Base-by-base conservation (phyloP, 2,329 filamentous ascomycete species). In the Cladophialophora immunda region DNA sequence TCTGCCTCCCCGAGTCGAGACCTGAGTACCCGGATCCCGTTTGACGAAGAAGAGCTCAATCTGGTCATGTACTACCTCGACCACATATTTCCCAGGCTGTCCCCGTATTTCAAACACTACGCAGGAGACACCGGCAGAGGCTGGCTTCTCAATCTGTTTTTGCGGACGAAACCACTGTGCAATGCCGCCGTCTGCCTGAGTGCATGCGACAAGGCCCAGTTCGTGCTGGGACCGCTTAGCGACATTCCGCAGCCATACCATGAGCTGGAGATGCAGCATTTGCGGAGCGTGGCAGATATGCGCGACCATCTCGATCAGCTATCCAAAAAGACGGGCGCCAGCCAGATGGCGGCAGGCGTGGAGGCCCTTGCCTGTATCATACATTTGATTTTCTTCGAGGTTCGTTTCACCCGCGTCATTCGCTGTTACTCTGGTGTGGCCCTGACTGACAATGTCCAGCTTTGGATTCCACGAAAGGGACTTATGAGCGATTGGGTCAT, bases 341-440 rank as follows among this genome's bases (percentile, higher is more conserved):
- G 41, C 27, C 58, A 60, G 25, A 32, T 60, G 58, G 58, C 58
- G 52, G 58, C 58, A 27, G 58, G 58, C 27, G 58, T 60, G 25
- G 58, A 60, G 25, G 58, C 58, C n/a, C 58, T 60, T 22, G 58
- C 27, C 13, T 60, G 58, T 60, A 60, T 60, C 58, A 52, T 60
- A 30, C 58, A 60, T 50, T 32, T 60, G 25, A 60, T 60, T 50
- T 34, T 52, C 29, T 60, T 60, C 45, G 58, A 60, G 58, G 58
- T 60, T 60, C 27, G 58, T 60, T 32, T 25, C 17, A 50, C 22
- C 38, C 30, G 4, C 30, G 30, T 4, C 15, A 8, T 15, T 11
- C 13, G 11, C 15, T n/a, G 3, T 17, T 17, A 13, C 36, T 17
- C 13, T 38, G 4, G 11, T 38, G 9, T 38, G 32, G 7, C 7